These are phyloP conservation scores for Penicillium palitans DNA, from an alignment of 2,329 filamentous ascomycete species.

Conservation along the genomic window DNA sequence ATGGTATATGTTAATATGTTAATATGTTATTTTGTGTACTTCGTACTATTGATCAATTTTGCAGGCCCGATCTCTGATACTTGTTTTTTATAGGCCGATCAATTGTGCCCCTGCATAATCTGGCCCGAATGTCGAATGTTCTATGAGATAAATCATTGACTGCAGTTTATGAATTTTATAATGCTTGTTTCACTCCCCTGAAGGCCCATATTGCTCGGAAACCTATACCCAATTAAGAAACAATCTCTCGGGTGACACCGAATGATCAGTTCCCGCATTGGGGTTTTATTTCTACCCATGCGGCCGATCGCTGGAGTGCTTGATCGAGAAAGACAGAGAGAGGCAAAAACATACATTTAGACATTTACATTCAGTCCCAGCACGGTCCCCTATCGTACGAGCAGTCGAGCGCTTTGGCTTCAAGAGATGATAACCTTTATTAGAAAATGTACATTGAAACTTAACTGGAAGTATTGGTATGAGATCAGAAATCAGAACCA, in stretches of 20 bases:
- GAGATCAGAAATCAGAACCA: neutral
- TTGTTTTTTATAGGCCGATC: conserved; percentile 2
- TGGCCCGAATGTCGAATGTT: conserved; percentile 6
- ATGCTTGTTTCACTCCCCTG: neutral
- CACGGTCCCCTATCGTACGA: neutral
- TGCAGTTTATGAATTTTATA: conserved; percentile 1
- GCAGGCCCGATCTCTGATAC: neutral
- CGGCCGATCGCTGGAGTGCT: neutral
- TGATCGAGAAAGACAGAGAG: neutral
- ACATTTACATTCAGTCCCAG: neutral
- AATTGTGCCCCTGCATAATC: conserved; percentile 8
- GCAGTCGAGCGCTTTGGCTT: neutral
- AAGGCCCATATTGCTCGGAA: neutral
- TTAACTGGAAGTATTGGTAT: neutral
- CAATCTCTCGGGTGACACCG: neutral
- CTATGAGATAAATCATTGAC: conserved; percentile 9
- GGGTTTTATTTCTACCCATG: neutral
- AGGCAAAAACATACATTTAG: neutral
- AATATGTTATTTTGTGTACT: neutral
- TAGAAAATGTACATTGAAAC: neutral
- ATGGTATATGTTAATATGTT: neutral
- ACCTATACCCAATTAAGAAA: neutral
- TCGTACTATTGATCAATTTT: conserved; percentile 10
- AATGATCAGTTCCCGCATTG: neutral
- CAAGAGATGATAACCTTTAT: neutral